Conservation (phyloP, 192 early-diverging fungal genomes). For the Pilobolus umbonatus region DNA sequence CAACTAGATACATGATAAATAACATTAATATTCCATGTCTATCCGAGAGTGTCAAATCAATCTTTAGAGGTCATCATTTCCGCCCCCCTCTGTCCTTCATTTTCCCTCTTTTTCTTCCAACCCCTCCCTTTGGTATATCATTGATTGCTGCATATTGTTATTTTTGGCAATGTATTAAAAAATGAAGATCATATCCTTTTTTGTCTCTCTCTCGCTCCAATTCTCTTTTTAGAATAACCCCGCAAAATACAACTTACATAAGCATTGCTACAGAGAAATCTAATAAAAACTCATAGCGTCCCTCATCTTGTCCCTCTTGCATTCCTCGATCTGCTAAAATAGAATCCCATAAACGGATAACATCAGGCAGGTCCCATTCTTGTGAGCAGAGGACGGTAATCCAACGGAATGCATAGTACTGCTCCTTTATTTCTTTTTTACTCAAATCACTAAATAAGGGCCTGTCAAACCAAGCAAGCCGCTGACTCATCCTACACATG, state of each 20-base stretch:
- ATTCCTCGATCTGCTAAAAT: conserved; percentile 61
- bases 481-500: conserved; percentile 52
- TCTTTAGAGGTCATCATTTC: too few relatives aligned
- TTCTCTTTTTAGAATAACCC: conserved; percentile 6
- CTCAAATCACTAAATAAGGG: conserved; percentile 55
- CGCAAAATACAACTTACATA: conserved; percentile 40
- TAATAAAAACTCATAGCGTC: conserved; percentile 61
- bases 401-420: conserved; percentile 82
- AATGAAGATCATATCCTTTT: conserved; percentile 10
- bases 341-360: conserved; percentile 77
- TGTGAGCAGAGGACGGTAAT: conserved; percentile 71
- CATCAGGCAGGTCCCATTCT: conserved; percentile 73
- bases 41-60: too few relatives aligned
- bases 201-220: not conserved
- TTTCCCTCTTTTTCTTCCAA: conserved; percentile 8
- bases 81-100: not conserved
- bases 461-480: conserved; percentile 51
- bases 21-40: conserved; percentile 2
- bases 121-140: conserved; percentile 4
- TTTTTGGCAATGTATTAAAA: too few relatives aligned
- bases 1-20: conserved; percentile 32
- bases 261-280: conserved; percentile 75
- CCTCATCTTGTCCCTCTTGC: conserved; percentile 38
- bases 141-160: too few relatives aligned
- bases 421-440: conserved; percentile 58